Percentiles rank a stretch among this genome's conserved stretches.
Conservation (phyloP, 31 red algal genomes). For the Asparagopsis taxiformis region DNA sequence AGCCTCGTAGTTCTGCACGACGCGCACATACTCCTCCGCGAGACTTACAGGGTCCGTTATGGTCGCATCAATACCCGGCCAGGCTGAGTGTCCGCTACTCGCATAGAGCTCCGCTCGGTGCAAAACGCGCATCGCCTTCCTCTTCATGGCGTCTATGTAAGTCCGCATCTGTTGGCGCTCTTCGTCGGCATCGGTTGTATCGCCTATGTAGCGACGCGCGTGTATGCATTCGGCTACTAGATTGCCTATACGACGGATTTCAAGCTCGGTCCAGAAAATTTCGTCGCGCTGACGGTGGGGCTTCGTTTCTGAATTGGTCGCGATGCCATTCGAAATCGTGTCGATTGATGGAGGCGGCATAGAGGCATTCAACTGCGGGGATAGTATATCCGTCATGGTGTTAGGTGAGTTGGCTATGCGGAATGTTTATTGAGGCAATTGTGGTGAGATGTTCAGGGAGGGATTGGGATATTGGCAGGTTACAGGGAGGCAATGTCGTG, state of each 20-base stretch:
- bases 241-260: slow-evolving; percentile 58
- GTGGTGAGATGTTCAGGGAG: too few species aligned
- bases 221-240: slow-evolving; percentile 57
- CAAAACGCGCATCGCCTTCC: slow-evolving; percentile 73
- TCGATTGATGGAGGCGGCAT: too few species aligned
- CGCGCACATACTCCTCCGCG: slow-evolving; percentile 72
- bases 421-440: too few species aligned
- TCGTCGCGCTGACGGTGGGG: slow-evolving; percentile 31
- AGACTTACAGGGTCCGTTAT: slow-evolving; percentile 64
- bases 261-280: slow-evolving; percentile 77
- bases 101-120: slow-evolving; percentile 71
- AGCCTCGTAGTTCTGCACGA: slow-evolving; percentile 62
- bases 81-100: slow-evolving; percentile 29
- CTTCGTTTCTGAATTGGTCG: background rate
- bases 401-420: too few species aligned
- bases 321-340: background rate
- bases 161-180: slow-evolving; percentile 53
- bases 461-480: too few species aligned
- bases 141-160: slow-evolving; percentile 73
- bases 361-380: too few species aligned
- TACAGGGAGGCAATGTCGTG: too few species aligned
- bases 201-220: slow-evolving; percentile 38
- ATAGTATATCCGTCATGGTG: too few species aligned
- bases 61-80: slow-evolving; percentile 70
- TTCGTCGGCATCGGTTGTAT: slow-evolving; percentile 8